Percentiles rank a stretch among this genome's conserved stretches.
Conservation (phyloP, 306 rosid genomes). For the Cyamopsis tetragonoloba region DNA sequence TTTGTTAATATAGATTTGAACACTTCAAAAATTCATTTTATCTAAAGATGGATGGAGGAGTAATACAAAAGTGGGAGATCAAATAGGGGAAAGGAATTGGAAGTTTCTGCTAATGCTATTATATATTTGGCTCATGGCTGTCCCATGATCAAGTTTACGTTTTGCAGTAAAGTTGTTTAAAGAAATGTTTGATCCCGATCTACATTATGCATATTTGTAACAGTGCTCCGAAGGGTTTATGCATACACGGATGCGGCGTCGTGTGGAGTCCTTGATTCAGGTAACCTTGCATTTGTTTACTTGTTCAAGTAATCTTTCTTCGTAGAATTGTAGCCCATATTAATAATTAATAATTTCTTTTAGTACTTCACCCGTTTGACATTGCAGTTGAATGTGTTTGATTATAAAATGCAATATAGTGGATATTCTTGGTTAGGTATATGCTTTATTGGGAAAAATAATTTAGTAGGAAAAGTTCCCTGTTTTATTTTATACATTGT, state of each 20-base stretch:
- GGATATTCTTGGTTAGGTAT: constrained; percentile 1
- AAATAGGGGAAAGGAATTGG: constrained; percentile 1
- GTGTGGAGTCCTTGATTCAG: constrained; percentile 96
- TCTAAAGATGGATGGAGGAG: background rate
- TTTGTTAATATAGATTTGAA: background rate
- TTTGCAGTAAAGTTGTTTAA: background rate
- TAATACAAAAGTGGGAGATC: background rate
- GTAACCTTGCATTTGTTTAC: constrained; percentile 36
- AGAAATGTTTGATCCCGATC: constrained; percentile 13
- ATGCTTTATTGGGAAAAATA: constrained; percentile 11
- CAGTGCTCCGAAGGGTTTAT: constrained; percentile 98
- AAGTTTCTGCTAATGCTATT: constrained; percentile 4
- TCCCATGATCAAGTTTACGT: background rate
- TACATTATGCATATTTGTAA: constrained; percentile 12
- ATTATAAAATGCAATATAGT: background rate
- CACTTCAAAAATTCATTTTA: no score
- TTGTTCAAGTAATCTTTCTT: constrained; percentile 12
- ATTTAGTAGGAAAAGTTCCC: background rate
- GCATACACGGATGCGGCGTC: constrained; percentile 98
- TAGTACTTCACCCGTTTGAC: background rate
- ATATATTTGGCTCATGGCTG: background rate
- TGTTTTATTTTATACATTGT: background rate
- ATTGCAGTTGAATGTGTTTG: background rate
- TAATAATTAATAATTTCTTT: background rate
- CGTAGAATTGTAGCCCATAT: constrained; percentile 5